Evolutionary conservation across 176 grass and related monocot genomes (phyloP).

Genomic region (Typha latifolia): DNA sequence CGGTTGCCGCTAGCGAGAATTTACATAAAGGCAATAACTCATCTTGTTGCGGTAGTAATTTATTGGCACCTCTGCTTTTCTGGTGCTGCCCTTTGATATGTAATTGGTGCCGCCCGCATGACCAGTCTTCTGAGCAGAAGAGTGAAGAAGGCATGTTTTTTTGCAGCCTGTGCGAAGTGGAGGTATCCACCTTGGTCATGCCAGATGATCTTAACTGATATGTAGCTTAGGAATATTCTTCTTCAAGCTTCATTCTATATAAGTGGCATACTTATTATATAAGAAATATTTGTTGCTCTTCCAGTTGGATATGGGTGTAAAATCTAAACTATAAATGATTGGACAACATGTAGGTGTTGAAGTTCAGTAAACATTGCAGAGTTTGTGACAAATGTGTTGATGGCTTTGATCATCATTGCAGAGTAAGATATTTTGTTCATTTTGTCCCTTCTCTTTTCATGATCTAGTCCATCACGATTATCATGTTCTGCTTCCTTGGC

Average conservation of each 20-base stretch:
- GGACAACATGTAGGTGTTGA: slow-evolving; percentile 54
- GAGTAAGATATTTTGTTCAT: slow-evolving; percentile 38
- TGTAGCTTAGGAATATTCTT: not conserved
- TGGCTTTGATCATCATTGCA: slow-evolving; percentile 98
- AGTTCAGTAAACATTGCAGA: slow-evolving; percentile 96
- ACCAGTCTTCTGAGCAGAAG: slow-evolving; percentile 50
- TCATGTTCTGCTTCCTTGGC: slow-evolving; percentile 7
- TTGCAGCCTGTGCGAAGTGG: slow-evolving; percentile 89
- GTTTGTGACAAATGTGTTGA: slow-evolving; percentile 98
- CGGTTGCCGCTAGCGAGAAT: slow-evolving; percentile 35
- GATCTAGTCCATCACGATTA: not conserved
- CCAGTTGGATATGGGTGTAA: not conserved
- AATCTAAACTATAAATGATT: not conserved
- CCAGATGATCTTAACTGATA: not conserved
- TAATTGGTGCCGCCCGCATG: slow-evolving; percentile 30
- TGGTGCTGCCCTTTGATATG: no score
- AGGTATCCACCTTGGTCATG: slow-evolving; percentile 36
- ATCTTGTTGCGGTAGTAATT: slow-evolving; percentile 28
- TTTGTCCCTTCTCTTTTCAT: slow-evolving; percentile 7
- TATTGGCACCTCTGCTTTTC: slow-evolving; percentile 27
- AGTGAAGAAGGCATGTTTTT: slow-evolving; percentile 94
- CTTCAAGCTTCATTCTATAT: not conserved
- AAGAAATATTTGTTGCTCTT: not conserved
- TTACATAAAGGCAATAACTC: slow-evolving; percentile 38
- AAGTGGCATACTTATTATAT: not conserved